A percentile compares a stretch with the other conserved stretches of the same genome.
Evolutionary conservation across 2,329 filamentous ascomycete genomes (phyloP).

Genomic region (Hortaea werneckii): DNA sequence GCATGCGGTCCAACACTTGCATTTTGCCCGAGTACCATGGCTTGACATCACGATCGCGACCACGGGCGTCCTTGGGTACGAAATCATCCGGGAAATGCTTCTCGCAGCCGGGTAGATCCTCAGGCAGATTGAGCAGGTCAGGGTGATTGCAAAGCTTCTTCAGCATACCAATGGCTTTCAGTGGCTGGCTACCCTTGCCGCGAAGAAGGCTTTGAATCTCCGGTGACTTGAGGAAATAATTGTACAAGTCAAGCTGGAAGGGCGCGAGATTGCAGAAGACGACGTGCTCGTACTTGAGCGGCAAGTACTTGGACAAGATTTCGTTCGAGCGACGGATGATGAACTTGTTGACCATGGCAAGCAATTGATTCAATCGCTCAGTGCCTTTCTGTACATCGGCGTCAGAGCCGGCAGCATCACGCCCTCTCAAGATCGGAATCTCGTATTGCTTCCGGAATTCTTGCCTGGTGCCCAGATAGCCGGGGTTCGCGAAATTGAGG

Average conservation of each 20-base stretch:
- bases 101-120: constrained; percentile 82
- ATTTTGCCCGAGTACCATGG: constrained; percentile 98
- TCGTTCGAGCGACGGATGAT: constrained; percentile 97
- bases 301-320: constrained; percentile 92
- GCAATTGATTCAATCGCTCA: constrained; percentile 68
- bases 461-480: constrained; percentile 73
- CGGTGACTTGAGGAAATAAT: constrained; percentile 91
- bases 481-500: constrained; percentile 92
- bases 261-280: constrained; percentile 93
- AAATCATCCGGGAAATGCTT: constrained; percentile 74
- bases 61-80: constrained; percentile 74
- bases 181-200: constrained; percentile 87
- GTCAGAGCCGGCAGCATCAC: constrained; percentile 82
- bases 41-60: constrained; percentile 83
- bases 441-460: constrained; percentile 95
- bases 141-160: constrained; percentile 99
- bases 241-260: constrained; percentile 89
- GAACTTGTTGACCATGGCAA: constrained; percentile 88
- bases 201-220: constrained; percentile 85
- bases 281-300: constrained; percentile 97
- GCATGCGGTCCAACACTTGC: constrained; percentile 89
- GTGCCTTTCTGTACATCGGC: constrained; percentile 73
- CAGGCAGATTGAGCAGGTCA: constrained; percentile 72
- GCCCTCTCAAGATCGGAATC: constrained; percentile 79
- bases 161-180: constrained; percentile 91